A percentile compares a stretch with the other conserved stretches of the same genome.
Conservation (phyloP, 768 basidiomycete species). For the Thelephora aurantiotincta region DNA sequence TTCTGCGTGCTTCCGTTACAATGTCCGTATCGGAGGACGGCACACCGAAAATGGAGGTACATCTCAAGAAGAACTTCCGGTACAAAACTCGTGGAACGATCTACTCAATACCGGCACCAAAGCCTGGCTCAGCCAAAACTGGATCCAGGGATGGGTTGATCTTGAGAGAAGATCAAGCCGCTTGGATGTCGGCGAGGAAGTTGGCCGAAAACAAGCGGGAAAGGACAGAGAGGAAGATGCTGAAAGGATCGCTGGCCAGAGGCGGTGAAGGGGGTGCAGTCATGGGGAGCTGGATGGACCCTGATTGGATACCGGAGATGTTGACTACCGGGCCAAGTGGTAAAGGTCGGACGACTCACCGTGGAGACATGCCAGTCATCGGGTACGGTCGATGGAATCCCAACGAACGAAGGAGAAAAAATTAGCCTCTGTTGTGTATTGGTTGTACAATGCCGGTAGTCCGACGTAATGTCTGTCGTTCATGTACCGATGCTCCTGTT, state of each 20-base stretch:
- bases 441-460: not conserved
- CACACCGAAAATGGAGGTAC: conserved; percentile 66
- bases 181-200: conserved; percentile 76
- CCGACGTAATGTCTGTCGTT: conserved; percentile 5
- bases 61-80: conserved; percentile 93
- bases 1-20: conserved; percentile 85
- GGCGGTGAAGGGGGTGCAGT: conserved; percentile 33
- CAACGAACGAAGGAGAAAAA: conserved; percentile 61
- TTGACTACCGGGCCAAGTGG: conserved; percentile 51
- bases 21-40: conserved; percentile 52
- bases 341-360: conserved; percentile 46
- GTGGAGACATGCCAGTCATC: conserved; percentile 64
- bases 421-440: conserved; percentile 13
- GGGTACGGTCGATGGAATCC: conserved; percentile 86
- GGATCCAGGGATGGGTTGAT: conserved; percentile 76
- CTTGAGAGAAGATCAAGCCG: conserved; percentile 83
- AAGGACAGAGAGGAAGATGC: conserved; percentile 67
- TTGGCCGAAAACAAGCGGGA: conserved; percentile 56
- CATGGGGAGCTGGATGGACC: conserved; percentile 84
- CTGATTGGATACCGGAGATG: conserved; percentile 86
- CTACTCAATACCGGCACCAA: conserved; percentile 86
- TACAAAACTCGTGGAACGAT: conserved; percentile 84
- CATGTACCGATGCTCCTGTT: conserved; percentile 73
- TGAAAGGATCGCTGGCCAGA: conserved; percentile 35
- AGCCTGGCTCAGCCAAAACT: conserved; percentile 74